Percentiles rank a stretch among this genome's conserved stretches.
Conservation (phyloP, 176 grass and related monocot genomes). For the Juncus effusus region DNA sequence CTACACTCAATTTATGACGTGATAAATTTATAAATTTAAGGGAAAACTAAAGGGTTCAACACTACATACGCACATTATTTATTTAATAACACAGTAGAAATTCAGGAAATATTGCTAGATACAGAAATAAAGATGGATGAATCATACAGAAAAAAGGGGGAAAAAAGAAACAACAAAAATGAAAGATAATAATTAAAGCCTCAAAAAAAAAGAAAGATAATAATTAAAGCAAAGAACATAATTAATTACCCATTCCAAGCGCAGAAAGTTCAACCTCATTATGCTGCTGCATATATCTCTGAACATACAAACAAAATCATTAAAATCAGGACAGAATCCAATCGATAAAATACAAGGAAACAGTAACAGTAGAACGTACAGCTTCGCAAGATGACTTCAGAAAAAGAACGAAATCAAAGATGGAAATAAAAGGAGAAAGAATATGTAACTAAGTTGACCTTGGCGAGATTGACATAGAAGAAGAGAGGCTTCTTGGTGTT, state of each 20-base stretch:
- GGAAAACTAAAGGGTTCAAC: too few species aligned
- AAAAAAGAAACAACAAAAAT: neutral
- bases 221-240: too few species aligned
- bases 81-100: too few species aligned
- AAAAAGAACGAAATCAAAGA: slow-evolving; percentile 1
- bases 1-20: too few species aligned
- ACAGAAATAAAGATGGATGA: slow-evolving; percentile 5
- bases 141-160: neutral
- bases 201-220: neutral
- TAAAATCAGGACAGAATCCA: slow-evolving; percentile 12
- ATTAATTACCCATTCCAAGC: slow-evolving; percentile 90
- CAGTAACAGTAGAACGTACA: slow-evolving; percentile 14
- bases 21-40: too few species aligned
- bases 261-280: slow-evolving; percentile 74
- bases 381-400: slow-evolving; percentile 49
- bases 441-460: slow-evolving; percentile 35
- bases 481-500: slow-evolving; percentile 99
- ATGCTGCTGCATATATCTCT: slow-evolving; percentile 82
- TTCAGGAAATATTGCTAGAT: neutral
- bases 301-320: slow-evolving; percentile 21
- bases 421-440: neutral
- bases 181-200: neutral
- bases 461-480: slow-evolving; percentile 97
- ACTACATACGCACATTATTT: too few species aligned
- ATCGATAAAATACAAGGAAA: slow-evolving; percentile 1